Evolutionary conservation across 2,329 filamentous ascomycete species (phyloP).

Genomic region (Alternaria sp.): DNA sequence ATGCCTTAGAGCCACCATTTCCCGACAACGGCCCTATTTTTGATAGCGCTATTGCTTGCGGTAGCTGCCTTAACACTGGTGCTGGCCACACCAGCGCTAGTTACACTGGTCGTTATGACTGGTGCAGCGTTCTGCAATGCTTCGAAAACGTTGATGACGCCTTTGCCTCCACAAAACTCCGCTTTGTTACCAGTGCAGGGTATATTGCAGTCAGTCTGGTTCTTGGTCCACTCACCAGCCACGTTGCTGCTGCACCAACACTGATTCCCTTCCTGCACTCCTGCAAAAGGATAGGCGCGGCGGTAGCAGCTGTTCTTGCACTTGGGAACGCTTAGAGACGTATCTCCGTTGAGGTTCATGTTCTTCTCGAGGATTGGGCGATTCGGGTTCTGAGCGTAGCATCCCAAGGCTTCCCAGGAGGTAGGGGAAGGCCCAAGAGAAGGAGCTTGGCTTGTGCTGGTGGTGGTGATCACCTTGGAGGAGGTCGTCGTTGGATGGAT

Average conservation of each 20-base stretch:
- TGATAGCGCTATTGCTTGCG: constrained; percentile 8
- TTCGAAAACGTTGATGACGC: constrained; percentile 23
- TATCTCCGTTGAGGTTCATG: constrained; percentile 12
- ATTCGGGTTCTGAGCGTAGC: constrained; percentile 19
- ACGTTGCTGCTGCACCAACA: constrained; percentile 30
- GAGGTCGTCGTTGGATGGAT: not conserved
- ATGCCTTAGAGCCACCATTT: too few relatives aligned
- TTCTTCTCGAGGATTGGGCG: constrained; percentile 25
- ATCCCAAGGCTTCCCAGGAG: constrained; percentile 20
- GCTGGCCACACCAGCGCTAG: not conserved
- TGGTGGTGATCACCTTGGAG: not conserved
- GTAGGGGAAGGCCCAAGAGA: constrained; percentile 24
- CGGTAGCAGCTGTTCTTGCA: constrained; percentile 20
- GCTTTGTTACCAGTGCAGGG: constrained; percentile 24
- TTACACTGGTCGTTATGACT: not conserved
- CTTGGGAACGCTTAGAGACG: not conserved
- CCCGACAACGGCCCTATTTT: not conserved
- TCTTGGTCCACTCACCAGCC: constrained; percentile 21
- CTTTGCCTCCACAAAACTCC: constrained; percentile 23
- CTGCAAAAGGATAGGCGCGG: constrained; percentile 8
- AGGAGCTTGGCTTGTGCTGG: constrained; percentile 14
- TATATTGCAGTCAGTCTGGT: constrained; percentile 24
- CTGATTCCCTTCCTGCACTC: constrained; percentile 26
- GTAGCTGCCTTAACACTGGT: not conserved
- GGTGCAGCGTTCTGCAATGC: constrained; percentile 11